These are phyloP conservation scores for Spongospora subterranea DNA, from an alignment of 208 protist species.

Conservation along the genomic window DNA sequence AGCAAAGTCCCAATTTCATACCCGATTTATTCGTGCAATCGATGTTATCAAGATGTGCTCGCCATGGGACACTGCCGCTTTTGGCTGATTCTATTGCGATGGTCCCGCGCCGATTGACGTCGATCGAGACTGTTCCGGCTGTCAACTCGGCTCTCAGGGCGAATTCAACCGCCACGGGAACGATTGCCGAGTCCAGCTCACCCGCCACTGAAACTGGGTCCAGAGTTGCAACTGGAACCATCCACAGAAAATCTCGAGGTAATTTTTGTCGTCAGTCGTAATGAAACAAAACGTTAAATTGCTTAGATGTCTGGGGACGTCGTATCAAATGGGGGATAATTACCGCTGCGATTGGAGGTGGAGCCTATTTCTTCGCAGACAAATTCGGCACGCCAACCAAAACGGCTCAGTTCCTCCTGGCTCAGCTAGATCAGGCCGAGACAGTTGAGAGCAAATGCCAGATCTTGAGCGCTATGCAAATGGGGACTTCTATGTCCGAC, in stretches of 20 bases:
- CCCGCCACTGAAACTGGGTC: neutral
- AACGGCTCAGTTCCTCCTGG: neutral
- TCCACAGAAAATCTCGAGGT: conserved; percentile 48
- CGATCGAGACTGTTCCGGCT: neutral
- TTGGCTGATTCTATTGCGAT: neutral
- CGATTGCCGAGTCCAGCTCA: neutral
- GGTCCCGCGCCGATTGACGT: neutral
- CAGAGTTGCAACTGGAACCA: neutral
- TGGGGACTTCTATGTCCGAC: conserved; percentile 16
- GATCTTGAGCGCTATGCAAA: conserved; percentile 7
- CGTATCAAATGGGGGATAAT: neutral
- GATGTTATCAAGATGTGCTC: neutral
- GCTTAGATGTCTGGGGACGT: conserved; percentile 18
- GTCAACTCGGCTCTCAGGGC: neutral
- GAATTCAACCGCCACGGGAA: neutral
- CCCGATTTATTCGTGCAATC: no score
- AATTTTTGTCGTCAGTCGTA: neutral
- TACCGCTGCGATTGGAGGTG: neutral
- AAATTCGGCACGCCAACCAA: conserved; percentile 25
- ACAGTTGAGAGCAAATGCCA: neutral
- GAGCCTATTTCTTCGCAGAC: neutral
- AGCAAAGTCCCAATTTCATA: no score
- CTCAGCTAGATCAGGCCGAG: neutral
- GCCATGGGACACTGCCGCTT: neutral
- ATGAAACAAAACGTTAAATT: neutral